These are phyloP conservation scores for Globisporangium nagaii DNA, from an alignment of 352 stramenopile species.

Conservation along the genomic window DNA sequence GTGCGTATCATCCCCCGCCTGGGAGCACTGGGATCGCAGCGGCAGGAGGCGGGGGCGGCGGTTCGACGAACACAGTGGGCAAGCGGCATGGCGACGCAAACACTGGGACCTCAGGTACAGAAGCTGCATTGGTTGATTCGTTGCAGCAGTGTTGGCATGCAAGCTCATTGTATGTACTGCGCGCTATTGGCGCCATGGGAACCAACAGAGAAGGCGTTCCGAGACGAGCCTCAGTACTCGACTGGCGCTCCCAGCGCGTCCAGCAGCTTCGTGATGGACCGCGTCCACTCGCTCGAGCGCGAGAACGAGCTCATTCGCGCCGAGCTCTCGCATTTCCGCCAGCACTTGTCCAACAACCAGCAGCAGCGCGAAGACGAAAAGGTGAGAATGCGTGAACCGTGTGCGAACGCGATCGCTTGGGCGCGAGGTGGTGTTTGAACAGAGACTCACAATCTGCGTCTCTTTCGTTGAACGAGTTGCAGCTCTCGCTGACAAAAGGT, in stretches of 20 bases:
- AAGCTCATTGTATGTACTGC: too few relatives aligned
- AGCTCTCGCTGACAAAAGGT: constrained; percentile 24
- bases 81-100: neutral
- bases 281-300: constrained; percentile 41
- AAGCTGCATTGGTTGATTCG: too few relatives aligned
- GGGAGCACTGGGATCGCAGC: neutral
- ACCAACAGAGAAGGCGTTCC: constrained; percentile 4
- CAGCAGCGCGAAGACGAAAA: constrained; percentile 51
- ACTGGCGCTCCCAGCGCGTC: neutral
- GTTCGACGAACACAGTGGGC: neutral
- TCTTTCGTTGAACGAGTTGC: too few relatives aligned
- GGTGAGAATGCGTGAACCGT: too few relatives aligned
- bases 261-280: constrained; percentile 20
- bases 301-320: constrained; percentile 55
- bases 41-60: neutral
- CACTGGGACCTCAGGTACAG: neutral
- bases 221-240: constrained; percentile 6
- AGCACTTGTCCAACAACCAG: constrained; percentile 50
- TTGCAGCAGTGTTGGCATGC: too few relatives aligned
- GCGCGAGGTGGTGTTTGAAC: too few relatives aligned
- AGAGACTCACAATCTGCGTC: too few relatives aligned
- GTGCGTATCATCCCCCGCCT: neutral
- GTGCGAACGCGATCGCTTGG: too few relatives aligned
- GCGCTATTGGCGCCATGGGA: too few relatives aligned
- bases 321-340: constrained; percentile 48